These are phyloP conservation scores for Acacia melanoxylon DNA, from an alignment of 306 rosid species.

Conservation along the genomic window DNA sequence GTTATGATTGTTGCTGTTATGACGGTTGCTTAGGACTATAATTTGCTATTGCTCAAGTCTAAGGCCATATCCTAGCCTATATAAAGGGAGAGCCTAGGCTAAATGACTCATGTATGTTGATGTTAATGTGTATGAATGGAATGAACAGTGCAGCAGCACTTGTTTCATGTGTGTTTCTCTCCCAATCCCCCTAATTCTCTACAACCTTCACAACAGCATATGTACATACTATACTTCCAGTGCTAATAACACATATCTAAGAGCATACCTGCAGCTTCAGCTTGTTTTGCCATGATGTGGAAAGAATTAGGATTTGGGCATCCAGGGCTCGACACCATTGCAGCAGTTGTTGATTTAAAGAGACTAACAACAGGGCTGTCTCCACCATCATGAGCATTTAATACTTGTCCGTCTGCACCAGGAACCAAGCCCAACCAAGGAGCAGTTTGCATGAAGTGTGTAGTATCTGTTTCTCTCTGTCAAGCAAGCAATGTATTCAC, in stretches of 20 bases:
- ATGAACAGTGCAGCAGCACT: too few species aligned
- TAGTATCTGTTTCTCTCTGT: constrained; percentile 88
- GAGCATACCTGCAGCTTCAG: constrained; percentile 94
- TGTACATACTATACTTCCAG: constrained; percentile 11
- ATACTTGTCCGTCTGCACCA: constrained; percentile 86
- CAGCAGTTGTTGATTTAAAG: constrained; percentile 80
- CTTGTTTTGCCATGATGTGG: constrained; percentile 87
- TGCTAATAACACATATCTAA: constrained; percentile 5
- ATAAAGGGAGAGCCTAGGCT: too few species aligned
- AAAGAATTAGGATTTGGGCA: constrained; percentile 73
- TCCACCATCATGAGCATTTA: constrained; percentile 80
- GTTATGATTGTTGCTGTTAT: too few species aligned
- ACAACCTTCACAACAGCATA: too few species aligned
- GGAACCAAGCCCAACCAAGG: constrained; percentile 98
- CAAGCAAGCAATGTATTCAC: constrained; percentile 25
- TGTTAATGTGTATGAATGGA: too few species aligned
- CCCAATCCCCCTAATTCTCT: too few species aligned
- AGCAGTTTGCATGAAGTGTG: constrained; percentile 93
- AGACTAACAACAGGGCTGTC: constrained; percentile 92
- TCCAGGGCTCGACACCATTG: constrained; percentile 68
- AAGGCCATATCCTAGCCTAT: too few species aligned
- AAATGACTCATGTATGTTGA: too few species aligned
- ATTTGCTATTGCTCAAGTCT: too few species aligned
- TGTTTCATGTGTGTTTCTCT: too few species aligned
- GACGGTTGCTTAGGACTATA: too few species aligned